Conservation (phyloP, 139 green algal species). For the Chlorella sorokiniana region DNA sequence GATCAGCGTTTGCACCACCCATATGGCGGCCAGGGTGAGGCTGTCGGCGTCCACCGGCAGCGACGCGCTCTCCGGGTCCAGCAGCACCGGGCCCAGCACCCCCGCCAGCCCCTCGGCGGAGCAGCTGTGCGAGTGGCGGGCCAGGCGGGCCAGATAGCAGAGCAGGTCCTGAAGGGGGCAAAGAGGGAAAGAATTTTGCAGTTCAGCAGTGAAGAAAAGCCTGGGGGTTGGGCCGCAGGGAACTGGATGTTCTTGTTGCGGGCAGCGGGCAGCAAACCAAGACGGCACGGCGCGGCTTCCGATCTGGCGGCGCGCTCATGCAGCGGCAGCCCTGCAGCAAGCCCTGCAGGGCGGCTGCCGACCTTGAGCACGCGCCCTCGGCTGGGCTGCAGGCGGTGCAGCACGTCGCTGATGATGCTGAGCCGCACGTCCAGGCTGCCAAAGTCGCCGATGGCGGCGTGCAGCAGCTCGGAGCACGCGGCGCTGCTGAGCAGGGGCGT, state of each 20-base stretch:
- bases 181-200: not conserved
- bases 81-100: constrained; percentile 32
- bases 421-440: not conserved
- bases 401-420: constrained; percentile 7
- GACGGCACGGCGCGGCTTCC: not conserved
- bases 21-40: constrained; percentile 17
- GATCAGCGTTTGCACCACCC: constrained; percentile 13
- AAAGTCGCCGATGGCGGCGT: not conserved
- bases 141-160: constrained; percentile 32
- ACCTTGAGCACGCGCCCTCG: not conserved
- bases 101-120: constrained; percentile 12
- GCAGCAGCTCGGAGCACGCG: constrained; percentile 14
- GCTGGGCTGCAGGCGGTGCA: not conserved
- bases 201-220: too few relatives aligned
- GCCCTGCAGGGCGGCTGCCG: not conserved
- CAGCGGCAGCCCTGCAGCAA: not conserved
- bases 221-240: too few relatives aligned
- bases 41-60: not conserved
- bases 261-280: too few relatives aligned
- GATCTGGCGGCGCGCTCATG: not conserved
- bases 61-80: constrained; percentile 29
- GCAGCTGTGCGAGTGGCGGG: not conserved
- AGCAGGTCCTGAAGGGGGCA: constrained; percentile 24
- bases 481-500: not conserved
- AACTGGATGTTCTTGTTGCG: too few relatives aligned